phyloP scores from a whole-genome alignment of 768 basidiomycete species.

The Gelatoporia subvermispora region DNA sequence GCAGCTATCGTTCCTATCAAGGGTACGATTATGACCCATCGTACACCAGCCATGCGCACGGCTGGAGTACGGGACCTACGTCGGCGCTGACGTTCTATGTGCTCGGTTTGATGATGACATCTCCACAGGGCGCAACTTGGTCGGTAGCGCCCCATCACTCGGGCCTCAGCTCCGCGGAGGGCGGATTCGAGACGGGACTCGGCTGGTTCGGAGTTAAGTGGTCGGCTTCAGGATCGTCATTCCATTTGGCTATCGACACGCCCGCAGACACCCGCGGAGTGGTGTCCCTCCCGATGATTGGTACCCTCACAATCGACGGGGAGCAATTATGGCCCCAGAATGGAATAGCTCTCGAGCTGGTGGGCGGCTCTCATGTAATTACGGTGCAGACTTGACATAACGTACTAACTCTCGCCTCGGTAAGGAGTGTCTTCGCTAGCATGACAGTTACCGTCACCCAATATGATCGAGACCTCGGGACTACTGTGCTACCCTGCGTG shows the following conservation, averaged over 20 bases:
- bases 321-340: not conserved
- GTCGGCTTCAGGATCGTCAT: conserved; percentile 19
- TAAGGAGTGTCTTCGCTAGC: not conserved
- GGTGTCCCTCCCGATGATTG: conserved; percentile 8
- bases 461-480: too few relatives aligned
- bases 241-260: conserved; percentile 10
- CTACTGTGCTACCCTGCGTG: too few relatives aligned
- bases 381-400: not conserved
- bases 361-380: conserved; percentile 8
- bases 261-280: conserved; percentile 12
- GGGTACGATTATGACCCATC: conserved; percentile 56
- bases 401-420: not conserved
- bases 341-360: not conserved
- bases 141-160: conserved; percentile 41
- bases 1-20: conserved; percentile 43
- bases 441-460: too few relatives aligned
- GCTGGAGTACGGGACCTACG: conserved; percentile 56
- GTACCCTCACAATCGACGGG: conserved; percentile 6
- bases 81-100: conserved; percentile 54
- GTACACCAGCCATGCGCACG: conserved; percentile 57
- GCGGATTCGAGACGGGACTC: conserved; percentile 48
- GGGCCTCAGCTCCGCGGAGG: conserved; percentile 37
- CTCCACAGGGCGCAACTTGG: conserved; percentile 46
- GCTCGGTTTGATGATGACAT: conserved; percentile 46
- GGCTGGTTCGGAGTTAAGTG: conserved; percentile 49